Percentiles rank a stretch among this genome's conserved stretches.
Conservation (phyloP, 306 rosid species). For the Biancaea sappan region DNA sequence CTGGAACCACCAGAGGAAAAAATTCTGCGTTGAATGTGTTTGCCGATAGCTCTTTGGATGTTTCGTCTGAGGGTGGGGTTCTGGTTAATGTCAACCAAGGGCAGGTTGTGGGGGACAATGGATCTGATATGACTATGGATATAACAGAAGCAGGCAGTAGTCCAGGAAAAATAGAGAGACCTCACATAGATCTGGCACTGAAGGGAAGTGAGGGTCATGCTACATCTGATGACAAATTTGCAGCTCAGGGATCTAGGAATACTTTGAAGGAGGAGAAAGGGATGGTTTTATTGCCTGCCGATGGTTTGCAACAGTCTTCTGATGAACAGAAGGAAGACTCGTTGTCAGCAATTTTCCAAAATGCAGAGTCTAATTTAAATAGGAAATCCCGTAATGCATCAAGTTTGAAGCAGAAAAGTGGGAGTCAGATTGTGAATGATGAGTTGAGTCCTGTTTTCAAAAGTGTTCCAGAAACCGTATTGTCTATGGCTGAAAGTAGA, state of each 20-base stretch:
- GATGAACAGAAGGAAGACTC: slow-evolving; percentile 58
- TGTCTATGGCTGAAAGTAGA: slow-evolving; percentile 33
- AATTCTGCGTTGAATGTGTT: slow-evolving; percentile 46
- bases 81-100: background rate
- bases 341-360: slow-evolving; percentile 50
- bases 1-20: slow-evolving; percentile 46
- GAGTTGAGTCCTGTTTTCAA: slow-evolving; percentile 37
- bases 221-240: background rate
- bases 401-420: slow-evolving; percentile 45
- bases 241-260: background rate
- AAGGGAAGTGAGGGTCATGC: slow-evolving; percentile 6
- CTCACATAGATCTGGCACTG: background rate
- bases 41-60: slow-evolving; percentile 36
- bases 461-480: slow-evolving; percentile 35
- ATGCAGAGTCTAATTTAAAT: slow-evolving; percentile 53
- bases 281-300: slow-evolving; percentile 26
- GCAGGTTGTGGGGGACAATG: background rate
- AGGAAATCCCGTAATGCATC: slow-evolving; percentile 46
- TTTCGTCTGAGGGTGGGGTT: slow-evolving; percentile 1
- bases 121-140: slow-evolving; percentile 17
- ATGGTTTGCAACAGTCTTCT: slow-evolving; percentile 41
- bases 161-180: background rate
- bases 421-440: slow-evolving; percentile 43
- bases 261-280: background rate
- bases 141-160: background rate